A percentile compares a stretch with the other conserved stretches of the same genome.
Conservation (phyloP, 164 flowering plant species). For the Nelumbo lutea region DNA sequence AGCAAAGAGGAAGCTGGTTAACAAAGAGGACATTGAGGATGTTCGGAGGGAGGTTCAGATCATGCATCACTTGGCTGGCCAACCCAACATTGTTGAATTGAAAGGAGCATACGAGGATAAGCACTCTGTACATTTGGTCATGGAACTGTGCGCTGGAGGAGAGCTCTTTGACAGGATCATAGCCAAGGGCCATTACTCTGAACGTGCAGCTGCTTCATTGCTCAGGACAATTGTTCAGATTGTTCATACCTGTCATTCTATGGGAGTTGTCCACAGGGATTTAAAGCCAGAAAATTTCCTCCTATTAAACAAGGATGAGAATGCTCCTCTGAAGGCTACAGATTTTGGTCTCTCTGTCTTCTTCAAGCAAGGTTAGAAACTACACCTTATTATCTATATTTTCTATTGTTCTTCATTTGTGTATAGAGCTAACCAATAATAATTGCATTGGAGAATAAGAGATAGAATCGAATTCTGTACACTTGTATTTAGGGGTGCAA, state of each 20-base stretch:
- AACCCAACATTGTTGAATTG: slow-evolving; percentile 65
- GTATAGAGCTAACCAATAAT: neutral
- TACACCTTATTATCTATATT: neutral
- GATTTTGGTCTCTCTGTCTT: slow-evolving; percentile 75
- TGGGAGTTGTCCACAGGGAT: slow-evolving; percentile 75
- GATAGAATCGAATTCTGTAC: neutral
- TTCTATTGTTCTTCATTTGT: neutral
- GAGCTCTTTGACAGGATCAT: slow-evolving; percentile 72
- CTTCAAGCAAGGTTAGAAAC: slow-evolving; percentile 47
- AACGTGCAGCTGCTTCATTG: slow-evolving; percentile 58
- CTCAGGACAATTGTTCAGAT: slow-evolving; percentile 60
- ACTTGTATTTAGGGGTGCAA: neutral
- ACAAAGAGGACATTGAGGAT: slow-evolving; percentile 66
- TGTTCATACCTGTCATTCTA: slow-evolving; percentile 64
- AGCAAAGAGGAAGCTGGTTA: slow-evolving; percentile 58
- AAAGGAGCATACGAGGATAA: slow-evolving; percentile 77
- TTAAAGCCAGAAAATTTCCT: slow-evolving; percentile 79
- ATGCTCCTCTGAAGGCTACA: slow-evolving; percentile 61
- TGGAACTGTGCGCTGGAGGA: slow-evolving; percentile 86
- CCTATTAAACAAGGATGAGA: slow-evolving; percentile 50
- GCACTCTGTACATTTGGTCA: slow-evolving; percentile 66
- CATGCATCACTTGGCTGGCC: slow-evolving; percentile 74
- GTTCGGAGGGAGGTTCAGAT: slow-evolving; percentile 75
- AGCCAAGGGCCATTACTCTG: slow-evolving; percentile 65
- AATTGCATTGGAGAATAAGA: neutral